Percentiles rank a stretch among this genome's conserved stretches.
These are phyloP conservation scores for Spatholobus suberectus DNA, from an alignment of 306 rosid genomes.

Conservation along the genomic window DNA sequence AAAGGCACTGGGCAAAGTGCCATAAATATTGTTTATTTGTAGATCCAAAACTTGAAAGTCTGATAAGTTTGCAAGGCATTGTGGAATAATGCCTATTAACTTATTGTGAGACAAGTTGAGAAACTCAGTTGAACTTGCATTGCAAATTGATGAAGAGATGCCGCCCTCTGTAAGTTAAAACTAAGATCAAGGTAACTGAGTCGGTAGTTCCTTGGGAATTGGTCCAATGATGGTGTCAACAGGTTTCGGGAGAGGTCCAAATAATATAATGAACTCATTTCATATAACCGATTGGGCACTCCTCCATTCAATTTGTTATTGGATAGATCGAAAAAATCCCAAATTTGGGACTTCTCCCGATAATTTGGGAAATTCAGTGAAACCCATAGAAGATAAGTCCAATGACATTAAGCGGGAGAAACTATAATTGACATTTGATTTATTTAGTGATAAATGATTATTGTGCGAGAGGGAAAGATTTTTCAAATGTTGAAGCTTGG, in stretches of 20 bases:
- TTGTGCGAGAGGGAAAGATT: not conserved
- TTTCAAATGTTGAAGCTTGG: not conserved
- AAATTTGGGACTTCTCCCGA: not conserved
- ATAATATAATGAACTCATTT: not conserved
- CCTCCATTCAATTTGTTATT: not conserved
- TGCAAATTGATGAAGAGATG: not conserved
- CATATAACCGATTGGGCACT: slow-evolving; percentile 33
- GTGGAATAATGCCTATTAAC: slow-evolving; percentile 32
- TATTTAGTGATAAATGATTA: not conserved
- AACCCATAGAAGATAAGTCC: not conserved
- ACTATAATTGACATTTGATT: not conserved
- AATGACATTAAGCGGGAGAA: not conserved
- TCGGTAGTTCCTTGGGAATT: not conserved
- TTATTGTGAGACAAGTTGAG: slow-evolving; percentile 27
- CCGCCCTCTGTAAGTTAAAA: slow-evolving; percentile 12
- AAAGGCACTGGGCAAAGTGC: slow-evolving; percentile 29
- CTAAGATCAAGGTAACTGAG: not conserved
- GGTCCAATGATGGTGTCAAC: slow-evolving; percentile 6
- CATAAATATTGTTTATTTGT: slow-evolving; percentile 37
- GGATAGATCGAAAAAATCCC: slow-evolving; percentile 5
- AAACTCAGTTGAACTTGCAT: not conserved
- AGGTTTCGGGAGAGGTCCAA: slow-evolving; percentile 27
- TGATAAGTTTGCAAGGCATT: slow-evolving; percentile 20
- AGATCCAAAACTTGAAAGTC: slow-evolving; percentile 31
- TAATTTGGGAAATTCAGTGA: not conserved